Evolutionary conservation across 208 protist species (phyloP).

Genomic region (Acanthamoeba royreba): DNA sequence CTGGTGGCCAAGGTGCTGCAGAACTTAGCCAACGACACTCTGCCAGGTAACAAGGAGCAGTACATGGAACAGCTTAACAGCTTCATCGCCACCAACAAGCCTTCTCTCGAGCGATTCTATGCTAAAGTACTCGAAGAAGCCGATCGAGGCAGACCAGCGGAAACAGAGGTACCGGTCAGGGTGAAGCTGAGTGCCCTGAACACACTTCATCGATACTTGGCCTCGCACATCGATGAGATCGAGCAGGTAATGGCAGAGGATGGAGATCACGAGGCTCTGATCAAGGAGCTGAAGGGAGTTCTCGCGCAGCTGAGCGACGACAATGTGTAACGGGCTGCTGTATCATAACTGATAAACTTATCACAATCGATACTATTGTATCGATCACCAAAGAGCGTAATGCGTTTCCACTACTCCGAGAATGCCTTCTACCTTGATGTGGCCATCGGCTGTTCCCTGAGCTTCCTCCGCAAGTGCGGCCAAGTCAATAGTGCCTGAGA

Average conservation of each 20-base stretch:
- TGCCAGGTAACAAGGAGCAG: too few species aligned
- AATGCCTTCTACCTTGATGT: background rate
- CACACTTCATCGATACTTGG: background rate
- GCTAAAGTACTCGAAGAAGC: background rate
- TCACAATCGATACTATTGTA: too few species aligned
- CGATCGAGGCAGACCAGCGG: background rate
- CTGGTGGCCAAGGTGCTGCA: too few species aligned
- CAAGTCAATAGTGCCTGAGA: background rate
- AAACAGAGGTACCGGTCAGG: background rate
- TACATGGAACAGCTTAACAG: constrained; percentile 64
- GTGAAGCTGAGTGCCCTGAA: background rate
- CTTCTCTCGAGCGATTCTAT: background rate
- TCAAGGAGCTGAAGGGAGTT: background rate
- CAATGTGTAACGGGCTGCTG: background rate
- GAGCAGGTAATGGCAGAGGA: background rate
- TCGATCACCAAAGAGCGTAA: constrained; percentile 19
- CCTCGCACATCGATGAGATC: background rate
- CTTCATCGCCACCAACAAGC: constrained; percentile 58
- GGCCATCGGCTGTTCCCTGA: too few species aligned
- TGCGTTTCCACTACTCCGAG: background rate
- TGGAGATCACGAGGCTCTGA: background rate
- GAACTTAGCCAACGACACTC: too few species aligned
- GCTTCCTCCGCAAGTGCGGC: background rate
- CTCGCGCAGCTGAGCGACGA: background rate
- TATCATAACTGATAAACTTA: too few species aligned